Conservation (phyloP, 208 protist species). For the Crithidia acanthocephali region DNA sequence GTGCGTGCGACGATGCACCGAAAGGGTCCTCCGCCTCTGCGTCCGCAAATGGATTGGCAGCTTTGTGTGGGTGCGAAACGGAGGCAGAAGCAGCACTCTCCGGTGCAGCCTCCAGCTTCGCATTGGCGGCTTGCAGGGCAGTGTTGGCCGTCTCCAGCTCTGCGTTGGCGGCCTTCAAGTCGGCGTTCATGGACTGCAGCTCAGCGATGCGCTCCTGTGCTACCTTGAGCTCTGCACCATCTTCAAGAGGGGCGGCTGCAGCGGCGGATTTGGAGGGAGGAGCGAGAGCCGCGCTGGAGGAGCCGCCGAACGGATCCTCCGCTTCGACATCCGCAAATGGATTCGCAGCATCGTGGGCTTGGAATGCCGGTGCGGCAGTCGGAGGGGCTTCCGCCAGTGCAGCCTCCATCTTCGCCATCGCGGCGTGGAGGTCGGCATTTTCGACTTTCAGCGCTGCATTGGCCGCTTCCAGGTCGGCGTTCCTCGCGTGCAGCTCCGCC, state of each 20-base stretch:
- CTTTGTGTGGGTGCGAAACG: neutral
- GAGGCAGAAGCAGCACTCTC: neutral
- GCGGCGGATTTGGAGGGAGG: neutral
- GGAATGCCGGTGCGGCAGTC: neutral
- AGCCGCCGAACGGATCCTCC: neutral
- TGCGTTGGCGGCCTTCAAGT: neutral
- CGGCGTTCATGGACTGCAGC: neutral
- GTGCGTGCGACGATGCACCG: neutral
- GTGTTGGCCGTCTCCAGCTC: slow-evolving; percentile 9
- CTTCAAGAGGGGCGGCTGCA: neutral
- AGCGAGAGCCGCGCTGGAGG: neutral
- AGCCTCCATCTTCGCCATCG: neutral
- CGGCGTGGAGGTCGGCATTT: neutral
- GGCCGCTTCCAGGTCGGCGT: slow-evolving; percentile 12
- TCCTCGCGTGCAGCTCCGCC: slow-evolving; percentile 18
- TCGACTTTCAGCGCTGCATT: slow-evolving; percentile 1
- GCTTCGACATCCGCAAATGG: neutral
- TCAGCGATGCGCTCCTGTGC: neutral
- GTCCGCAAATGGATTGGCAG: slow-evolving; percentile 25
- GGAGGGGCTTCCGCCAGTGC: neutral
- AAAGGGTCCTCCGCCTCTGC: slow-evolving; percentile 22
- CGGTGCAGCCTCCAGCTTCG: neutral
- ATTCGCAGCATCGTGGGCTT: neutral
- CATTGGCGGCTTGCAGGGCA: neutral
- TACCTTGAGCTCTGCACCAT: neutral